These are phyloP conservation scores for Geotrichum macrosporum DNA, from an alignment of 1,139 yeast species.

Conservation along the genomic window DNA sequence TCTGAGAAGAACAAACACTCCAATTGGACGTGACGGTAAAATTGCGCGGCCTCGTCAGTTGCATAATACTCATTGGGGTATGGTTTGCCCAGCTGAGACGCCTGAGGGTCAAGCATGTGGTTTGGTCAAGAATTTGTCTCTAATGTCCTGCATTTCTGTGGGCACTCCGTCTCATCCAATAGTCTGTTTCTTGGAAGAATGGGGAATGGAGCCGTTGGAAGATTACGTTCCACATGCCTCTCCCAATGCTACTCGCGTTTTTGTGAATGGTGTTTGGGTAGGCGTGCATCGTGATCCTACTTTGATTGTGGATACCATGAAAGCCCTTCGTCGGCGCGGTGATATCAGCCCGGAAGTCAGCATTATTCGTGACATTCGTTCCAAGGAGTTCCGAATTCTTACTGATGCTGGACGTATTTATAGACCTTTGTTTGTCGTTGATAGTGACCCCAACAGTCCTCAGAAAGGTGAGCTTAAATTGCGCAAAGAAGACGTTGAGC, in stretches of 20 bases:
- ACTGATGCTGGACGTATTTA: conserved; percentile 99
- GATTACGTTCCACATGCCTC: conserved; percentile 92
- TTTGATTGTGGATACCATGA: conserved; percentile 81
- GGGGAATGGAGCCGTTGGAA: conserved; percentile 99
- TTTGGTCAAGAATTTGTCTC: conserved; percentile 86
- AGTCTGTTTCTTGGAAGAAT: conserved; percentile 87
- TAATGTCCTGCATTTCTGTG: conserved; percentile 96
- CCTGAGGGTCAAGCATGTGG: conserved; percentile 99
- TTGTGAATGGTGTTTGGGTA: conserved; percentile 98
- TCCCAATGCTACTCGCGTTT: conserved; percentile 88
- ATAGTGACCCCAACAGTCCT: conserved; percentile 66
- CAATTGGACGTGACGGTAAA: conserved; percentile 98
- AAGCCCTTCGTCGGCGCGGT: conserved; percentile 89
- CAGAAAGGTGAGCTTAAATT: conserved; percentile 76
- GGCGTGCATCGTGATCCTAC: conserved; percentile 98
- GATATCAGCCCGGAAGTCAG: conserved; percentile 96
- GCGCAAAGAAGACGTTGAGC: conserved; percentile 76
- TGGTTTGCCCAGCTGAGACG: conserved; percentile 98
- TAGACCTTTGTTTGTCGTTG: conserved; percentile 90
- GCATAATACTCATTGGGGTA: conserved; percentile 99
- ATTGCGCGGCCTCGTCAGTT: conserved; percentile 97
- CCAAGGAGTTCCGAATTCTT: conserved; percentile 88
- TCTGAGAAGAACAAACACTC: conserved; percentile 97
- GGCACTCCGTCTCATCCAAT: conserved; percentile 98
- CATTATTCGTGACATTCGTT: conserved; percentile 93